These are phyloP conservation scores for Kwoniella pini DNA, from an alignment of 768 basidiomycete species.

Conservation along the genomic window DNA sequence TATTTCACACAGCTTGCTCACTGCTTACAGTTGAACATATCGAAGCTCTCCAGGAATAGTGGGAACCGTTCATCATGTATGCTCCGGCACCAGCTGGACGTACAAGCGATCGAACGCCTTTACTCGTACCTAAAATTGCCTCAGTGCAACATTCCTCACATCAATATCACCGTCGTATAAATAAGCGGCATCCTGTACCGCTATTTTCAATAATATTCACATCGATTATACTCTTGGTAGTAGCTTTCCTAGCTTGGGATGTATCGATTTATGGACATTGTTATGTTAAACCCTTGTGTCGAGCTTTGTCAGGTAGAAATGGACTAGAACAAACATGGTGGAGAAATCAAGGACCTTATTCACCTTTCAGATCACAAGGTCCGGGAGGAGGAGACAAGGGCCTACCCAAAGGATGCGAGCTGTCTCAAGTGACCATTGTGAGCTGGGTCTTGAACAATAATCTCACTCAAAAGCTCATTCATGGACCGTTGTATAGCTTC, in stretches of 20 bases:
- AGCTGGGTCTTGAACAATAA: constrained; percentile 10
- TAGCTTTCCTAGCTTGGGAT: constrained; percentile 33
- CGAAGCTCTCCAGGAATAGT: no score
- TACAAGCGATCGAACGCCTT: background rate
- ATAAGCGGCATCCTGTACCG: constrained; percentile 1
- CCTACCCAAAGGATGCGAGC: constrained; percentile 44
- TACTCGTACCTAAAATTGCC: background rate
- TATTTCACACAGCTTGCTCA: no score
- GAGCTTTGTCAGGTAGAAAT: constrained; percentile 25
- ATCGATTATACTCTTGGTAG: background rate
- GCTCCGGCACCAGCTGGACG: background rate
- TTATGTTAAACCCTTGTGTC: constrained; percentile 36
- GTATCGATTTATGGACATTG: constrained; percentile 36
- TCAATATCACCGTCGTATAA: background rate
- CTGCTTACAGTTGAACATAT: no score
- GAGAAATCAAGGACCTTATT: constrained; percentile 45
- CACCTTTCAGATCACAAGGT: constrained; percentile 35
- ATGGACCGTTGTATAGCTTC: constrained; percentile 32
- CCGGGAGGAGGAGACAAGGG: constrained; percentile 35
- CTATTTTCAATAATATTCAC: constrained; percentile 20
- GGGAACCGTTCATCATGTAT: background rate
- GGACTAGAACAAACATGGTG: constrained; percentile 39
- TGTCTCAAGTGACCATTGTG: constrained; percentile 47
- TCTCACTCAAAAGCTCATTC: background rate
- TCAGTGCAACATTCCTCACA: background rate